Conservation (phyloP, 495 filamentous ascomycete species). For the Corynascus novoguineensis region DNA sequence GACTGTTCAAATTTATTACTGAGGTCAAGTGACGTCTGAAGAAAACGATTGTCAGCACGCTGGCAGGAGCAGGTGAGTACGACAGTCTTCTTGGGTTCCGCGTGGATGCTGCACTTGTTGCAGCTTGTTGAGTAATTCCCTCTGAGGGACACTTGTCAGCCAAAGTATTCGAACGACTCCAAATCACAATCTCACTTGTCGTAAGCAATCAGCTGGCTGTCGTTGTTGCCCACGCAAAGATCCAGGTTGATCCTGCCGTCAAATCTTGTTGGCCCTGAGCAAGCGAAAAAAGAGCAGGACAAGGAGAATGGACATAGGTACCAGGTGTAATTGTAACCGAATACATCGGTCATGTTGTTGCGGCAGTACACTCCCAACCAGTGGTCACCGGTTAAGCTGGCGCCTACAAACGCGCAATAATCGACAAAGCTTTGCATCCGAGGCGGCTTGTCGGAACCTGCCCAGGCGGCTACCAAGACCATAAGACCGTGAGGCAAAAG, state of each 20-base stretch:
- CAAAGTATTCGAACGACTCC: background rate
- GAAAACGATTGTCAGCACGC: background rate
- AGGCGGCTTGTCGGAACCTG: background rate
- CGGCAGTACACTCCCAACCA: constrained; percentile 19
- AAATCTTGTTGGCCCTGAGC: background rate
- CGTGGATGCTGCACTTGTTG: constrained; percentile 10
- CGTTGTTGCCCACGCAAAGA: constrained; percentile 21
- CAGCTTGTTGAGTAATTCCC: constrained; percentile 20
- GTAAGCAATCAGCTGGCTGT: constrained; percentile 9
- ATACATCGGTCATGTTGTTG: constrained; percentile 16
- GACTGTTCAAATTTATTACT: constrained; percentile 4
- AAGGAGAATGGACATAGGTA: constrained; percentile 1
- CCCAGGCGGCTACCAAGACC: background rate
- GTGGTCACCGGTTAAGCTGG: constrained; percentile 15
- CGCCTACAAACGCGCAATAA: constrained; percentile 13
- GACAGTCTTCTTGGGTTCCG: constrained; percentile 10
- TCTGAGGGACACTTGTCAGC: constrained; percentile 1
- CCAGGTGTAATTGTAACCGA: constrained; percentile 24
- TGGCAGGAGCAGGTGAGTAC: constrained; percentile 14
- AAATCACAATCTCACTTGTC: constrained; percentile 8
- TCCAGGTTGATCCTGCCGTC: constrained; percentile 21
- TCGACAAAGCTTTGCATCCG: constrained; percentile 10
- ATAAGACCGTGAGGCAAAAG: background rate
- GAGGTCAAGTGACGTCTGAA: constrained; percentile 14
- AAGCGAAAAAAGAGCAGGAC: background rate